Base-by-base conservation (phyloP, 2,329 filamentous ascomycete genomes). In the Chalara sp. region DNA sequence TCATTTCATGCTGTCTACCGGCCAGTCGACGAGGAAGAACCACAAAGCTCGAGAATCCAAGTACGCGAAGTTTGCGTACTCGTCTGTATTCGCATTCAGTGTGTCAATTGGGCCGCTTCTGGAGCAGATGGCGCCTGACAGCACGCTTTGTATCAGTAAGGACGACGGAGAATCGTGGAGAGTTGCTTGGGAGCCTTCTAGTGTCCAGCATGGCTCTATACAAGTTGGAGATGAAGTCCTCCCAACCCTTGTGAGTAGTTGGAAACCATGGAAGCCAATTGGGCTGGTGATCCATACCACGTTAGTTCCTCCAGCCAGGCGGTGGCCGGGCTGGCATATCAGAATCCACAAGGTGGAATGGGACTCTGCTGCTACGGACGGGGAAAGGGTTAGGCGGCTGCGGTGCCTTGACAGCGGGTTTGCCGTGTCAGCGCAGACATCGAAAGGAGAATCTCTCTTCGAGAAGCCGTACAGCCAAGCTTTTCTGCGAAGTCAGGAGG, bases 41-140 rank as follows among this genome's bases (percentile, higher is more conserved):
- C 65, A 70, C 55, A 72, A 73, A 53, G 68, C 67, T 0, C 65
- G 56, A 0, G 63, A 73, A 53, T 70, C 73, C 2, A 75, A 75
- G 47, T 75, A 75, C 53, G 65, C 65, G 53, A 75, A 75, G 51
- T 73, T 75, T 41, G 72, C 72, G 3, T 75, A 76, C 56, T 76
- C 74, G 0, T 76, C 74, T 0, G 59, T 70, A 0, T 76, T 76
- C 41, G 68, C 64, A 0, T 76, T 76, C 48, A 70, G 66, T 6
- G 71, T 74, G 0, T 72, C 72, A 0, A 67, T 65, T 0, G 72
- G 71, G 1, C 35, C 58, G 1, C 53, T 64, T 8, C 52, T 70
- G 5, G 28, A 64, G 29, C 71, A 65, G 41, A 51, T 60, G 4
- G 61, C 61, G 6, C 61, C 58, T 1, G 63, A 65, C 37, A 64